These are phyloP conservation scores for Lavandula angustifolia DNA, from an alignment of 257 asterid genomes.

Conservation along the genomic window DNA sequence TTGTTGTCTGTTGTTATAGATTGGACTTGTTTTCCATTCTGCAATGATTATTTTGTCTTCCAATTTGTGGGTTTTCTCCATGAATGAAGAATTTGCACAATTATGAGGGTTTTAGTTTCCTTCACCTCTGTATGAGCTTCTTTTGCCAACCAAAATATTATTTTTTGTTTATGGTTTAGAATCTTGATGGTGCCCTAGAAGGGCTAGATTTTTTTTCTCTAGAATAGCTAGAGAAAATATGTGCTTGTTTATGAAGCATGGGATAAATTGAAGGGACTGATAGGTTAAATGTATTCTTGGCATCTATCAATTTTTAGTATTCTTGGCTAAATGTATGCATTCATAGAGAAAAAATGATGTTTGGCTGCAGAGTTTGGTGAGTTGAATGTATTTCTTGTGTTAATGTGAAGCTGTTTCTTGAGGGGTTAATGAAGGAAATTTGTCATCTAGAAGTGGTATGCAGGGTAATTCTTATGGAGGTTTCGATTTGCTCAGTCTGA, in stretches of 20 bases:
- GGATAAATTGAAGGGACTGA: not conserved
- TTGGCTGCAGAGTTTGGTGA: slow-evolving; percentile 29
- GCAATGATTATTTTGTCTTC: slow-evolving; percentile 21
- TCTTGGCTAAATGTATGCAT: slow-evolving; percentile 8
- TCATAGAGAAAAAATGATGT: slow-evolving; percentile 7
- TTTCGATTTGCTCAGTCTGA: slow-evolving; percentile 52
- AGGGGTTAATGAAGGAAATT: slow-evolving; percentile 46
- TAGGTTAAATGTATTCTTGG: not conserved
- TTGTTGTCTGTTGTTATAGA: slow-evolving; percentile 10
- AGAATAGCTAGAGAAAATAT: slow-evolving; percentile 7
- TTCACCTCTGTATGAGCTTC: slow-evolving; percentile 9
- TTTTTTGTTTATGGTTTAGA: slow-evolving; percentile 11
- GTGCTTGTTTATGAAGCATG: slow-evolving; percentile 14
- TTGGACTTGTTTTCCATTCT: not conserved
- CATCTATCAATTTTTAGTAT: slow-evolving; percentile 7
- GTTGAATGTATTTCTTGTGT: slow-evolving; percentile 23
- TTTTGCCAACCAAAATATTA: not conserved
- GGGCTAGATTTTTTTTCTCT: slow-evolving; percentile 8
- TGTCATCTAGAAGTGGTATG: slow-evolving; percentile 52
- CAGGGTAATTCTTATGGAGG: slow-evolving; percentile 54
- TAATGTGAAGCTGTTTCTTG: not conserved
- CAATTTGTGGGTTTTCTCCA: not conserved
- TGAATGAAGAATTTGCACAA: slow-evolving; percentile 13
- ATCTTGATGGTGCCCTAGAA: not conserved
- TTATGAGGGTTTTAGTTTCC: not conserved